phyloP scores from a whole-genome alignment of 2,329 filamentous ascomycete species.

The Chalara sp. region DNA sequence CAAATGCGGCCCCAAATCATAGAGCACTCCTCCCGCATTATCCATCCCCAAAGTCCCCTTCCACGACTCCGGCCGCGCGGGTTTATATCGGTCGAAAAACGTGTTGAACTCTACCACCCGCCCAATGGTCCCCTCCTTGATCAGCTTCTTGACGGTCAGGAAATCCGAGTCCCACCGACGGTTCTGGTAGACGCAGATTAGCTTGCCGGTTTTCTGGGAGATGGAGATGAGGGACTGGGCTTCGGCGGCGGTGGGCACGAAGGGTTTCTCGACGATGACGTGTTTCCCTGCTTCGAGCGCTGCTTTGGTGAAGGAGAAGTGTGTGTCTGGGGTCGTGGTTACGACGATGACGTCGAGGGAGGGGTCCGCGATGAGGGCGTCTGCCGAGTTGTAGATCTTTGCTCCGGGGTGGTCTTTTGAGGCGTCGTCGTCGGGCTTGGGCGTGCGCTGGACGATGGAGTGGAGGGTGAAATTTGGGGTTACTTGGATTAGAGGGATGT shows the following conservation, averaged over 20 bases:
- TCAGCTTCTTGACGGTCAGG: slow-evolving; percentile 57
- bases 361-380: slow-evolving; percentile 58
- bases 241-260: slow-evolving; percentile 64
- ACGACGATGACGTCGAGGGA: slow-evolving; percentile 64
- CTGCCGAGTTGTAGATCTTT: slow-evolving; percentile 56
- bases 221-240: slow-evolving; percentile 51
- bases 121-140: slow-evolving; percentile 54
- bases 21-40: slow-evolving; percentile 61
- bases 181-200: slow-evolving; percentile 40
- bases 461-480: slow-evolving; percentile 61
- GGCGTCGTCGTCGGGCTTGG: slow-evolving; percentile 57
- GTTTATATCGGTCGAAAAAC: slow-evolving; percentile 71
- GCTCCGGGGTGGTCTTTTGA: slow-evolving; percentile 58
- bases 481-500: slow-evolving; percentile 69
- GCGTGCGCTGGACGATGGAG: slow-evolving; percentile 69
- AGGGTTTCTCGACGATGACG: slow-evolving; percentile 77
- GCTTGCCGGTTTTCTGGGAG: slow-evolving; percentile 30
- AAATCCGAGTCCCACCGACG: slow-evolving; percentile 74
- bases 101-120: slow-evolving; percentile 72
- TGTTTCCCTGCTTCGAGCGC: slow-evolving; percentile 68
- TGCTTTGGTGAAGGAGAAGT: slow-evolving; percentile 57
- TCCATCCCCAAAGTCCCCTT: slow-evolving; percentile 54
- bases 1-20: slow-evolving; percentile 70
- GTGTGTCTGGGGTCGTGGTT: slow-evolving; percentile 64
- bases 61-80: slow-evolving; percentile 55